These are phyloP conservation scores for Medicago ruthenica DNA, from an alignment of 306 rosid species.

Conservation along the genomic window DNA sequence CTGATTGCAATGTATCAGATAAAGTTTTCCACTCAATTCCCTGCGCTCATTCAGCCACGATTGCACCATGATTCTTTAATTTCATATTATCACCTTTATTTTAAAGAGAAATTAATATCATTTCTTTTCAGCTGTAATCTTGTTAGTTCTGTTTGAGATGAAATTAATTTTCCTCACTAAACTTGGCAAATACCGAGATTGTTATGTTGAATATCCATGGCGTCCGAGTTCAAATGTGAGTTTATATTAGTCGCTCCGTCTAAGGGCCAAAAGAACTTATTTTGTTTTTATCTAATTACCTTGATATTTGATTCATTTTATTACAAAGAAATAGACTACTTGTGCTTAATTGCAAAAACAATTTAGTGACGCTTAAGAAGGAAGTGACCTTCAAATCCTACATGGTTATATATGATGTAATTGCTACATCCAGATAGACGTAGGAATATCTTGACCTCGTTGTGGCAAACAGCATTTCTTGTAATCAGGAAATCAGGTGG, in stretches of 20 bases:
- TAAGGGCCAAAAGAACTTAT: not conserved
- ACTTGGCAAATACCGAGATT: too few relatives aligned
- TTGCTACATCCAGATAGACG: too few relatives aligned
- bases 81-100: conserved; percentile 11
- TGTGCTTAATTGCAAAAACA: not conserved
- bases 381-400: not conserved
- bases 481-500: not conserved
- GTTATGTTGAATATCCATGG: too few relatives aligned
- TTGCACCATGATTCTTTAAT: conserved; percentile 15
- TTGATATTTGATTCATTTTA: not conserved
- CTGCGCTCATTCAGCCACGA: conserved; percentile 40
- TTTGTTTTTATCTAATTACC: not conserved
- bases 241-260: too few relatives aligned
- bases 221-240: too few relatives aligned
- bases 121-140: not conserved
- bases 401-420: not conserved
- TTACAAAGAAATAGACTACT: not conserved
- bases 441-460: too few relatives aligned
- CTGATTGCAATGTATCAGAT: conserved; percentile 39
- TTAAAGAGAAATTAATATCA: not conserved
- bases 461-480: not conserved
- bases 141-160: not conserved
- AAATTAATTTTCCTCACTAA: not conserved
- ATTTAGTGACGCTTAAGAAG: not conserved
- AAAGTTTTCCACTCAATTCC: conserved; percentile 39